phyloP scores from a whole-genome alignment of 371 early-diverging fungal species.

The Mucor irregularis region DNA sequence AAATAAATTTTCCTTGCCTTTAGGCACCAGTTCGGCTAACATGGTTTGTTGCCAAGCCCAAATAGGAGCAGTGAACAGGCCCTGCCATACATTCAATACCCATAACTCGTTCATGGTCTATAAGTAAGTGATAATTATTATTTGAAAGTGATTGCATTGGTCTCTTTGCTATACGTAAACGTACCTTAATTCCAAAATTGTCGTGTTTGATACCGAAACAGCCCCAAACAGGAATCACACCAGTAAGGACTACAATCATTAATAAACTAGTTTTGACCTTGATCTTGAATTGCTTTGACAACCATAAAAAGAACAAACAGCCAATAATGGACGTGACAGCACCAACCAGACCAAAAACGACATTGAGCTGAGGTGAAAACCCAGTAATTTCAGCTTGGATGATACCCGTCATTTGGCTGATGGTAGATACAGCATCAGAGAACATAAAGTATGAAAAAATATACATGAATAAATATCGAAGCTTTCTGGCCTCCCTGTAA shows the following conservation, averaged over 20 bases:
- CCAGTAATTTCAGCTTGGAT: constrained; percentile 35
- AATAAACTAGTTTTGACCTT: constrained; percentile 35
- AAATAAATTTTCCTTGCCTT: constrained; percentile 58
- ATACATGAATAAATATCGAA: constrained; percentile 45
- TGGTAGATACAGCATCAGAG: constrained; percentile 49
- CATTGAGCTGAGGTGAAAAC: constrained; percentile 32
- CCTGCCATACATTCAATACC: constrained; percentile 43
- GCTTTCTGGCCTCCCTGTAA: constrained; percentile 34
- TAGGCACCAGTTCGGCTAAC: constrained; percentile 51
- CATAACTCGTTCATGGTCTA: constrained; percentile 33
- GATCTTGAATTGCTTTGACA: constrained; percentile 31
- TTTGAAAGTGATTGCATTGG: neutral
- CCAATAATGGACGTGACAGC: constrained; percentile 42
- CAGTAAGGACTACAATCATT: constrained; percentile 28
- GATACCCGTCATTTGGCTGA: constrained; percentile 27
- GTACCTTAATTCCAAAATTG: constrained; percentile 30
- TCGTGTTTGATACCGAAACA: constrained; percentile 33
- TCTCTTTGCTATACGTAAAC: no score
- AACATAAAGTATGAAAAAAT: constrained; percentile 42
- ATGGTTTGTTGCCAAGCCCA: constrained; percentile 43
- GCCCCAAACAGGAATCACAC: constrained; percentile 36
- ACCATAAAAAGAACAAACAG: constrained; percentile 37
- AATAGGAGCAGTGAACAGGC: constrained; percentile 45
- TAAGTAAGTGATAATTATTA: no score
- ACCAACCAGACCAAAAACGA: constrained; percentile 29